Conservation (phyloP, 306 rosid species). For the Quercus cerris region DNA sequence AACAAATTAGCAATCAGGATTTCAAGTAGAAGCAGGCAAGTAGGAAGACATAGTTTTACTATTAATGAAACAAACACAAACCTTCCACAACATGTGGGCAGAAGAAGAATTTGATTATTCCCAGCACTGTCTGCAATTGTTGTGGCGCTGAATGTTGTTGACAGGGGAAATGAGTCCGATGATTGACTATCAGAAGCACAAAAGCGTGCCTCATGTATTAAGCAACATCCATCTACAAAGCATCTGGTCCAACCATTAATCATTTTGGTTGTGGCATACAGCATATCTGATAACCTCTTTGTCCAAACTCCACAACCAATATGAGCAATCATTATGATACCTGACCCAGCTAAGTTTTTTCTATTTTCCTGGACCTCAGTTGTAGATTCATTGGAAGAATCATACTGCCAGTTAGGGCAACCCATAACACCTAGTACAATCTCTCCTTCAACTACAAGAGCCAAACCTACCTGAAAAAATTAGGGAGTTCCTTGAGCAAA, state of each 20-base stretch:
- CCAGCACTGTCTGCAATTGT: conserved; percentile 35
- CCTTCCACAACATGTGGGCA: conserved; percentile 85
- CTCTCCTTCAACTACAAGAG: conserved; percentile 85
- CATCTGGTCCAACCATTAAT: conserved; percentile 62
- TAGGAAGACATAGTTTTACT: conserved; percentile 2
- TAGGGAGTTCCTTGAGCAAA: conserved; percentile 2
- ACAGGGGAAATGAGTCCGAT: conserved; percentile 75
- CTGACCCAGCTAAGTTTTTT: conserved; percentile 40
- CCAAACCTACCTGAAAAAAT: conserved; percentile 79
- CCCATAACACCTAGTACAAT: conserved; percentile 80
- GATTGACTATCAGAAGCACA: conserved; percentile 77
- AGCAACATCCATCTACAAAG: conserved; percentile 49
- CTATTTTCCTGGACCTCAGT: conserved; percentile 31
- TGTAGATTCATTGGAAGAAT: conserved; percentile 30
- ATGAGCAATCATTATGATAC: conserved; percentile 78
- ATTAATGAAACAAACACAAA: conserved; percentile 16
- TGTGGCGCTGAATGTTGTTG: conserved; percentile 47
- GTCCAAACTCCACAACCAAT: conserved; percentile 78
- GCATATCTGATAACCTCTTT: conserved; percentile 33
- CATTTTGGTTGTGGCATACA: conserved; percentile 26
- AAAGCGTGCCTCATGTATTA: conserved; percentile 53
- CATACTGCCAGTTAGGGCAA: conserved; percentile 81
- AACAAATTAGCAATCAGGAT: neutral
- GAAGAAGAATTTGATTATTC: conserved; percentile 52
- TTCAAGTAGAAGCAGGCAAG: conserved; percentile 13